A percentile compares a stretch with the other conserved stretches of the same genome.
Evolutionary conservation across 768 basidiomycete genomes (phyloP).

Genomic region (Tylopilus felleus): DNA sequence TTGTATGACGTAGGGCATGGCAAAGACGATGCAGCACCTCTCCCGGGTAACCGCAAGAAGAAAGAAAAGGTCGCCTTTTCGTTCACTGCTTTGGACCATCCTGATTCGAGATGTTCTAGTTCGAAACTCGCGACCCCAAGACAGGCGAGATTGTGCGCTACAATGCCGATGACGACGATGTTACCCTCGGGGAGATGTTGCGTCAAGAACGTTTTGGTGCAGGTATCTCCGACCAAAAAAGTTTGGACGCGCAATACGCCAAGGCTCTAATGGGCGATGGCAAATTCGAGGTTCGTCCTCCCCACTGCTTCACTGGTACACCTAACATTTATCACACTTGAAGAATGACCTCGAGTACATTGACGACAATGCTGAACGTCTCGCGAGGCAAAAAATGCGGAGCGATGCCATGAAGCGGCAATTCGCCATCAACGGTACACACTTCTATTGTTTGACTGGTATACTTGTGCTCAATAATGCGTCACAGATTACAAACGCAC

Average conservation of each 20-base stretch:
- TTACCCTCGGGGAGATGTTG: slow-evolving; percentile 86
- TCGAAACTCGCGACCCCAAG: slow-evolving; percentile 86
- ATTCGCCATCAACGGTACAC: slow-evolving; percentile 89
- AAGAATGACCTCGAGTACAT: slow-evolving; percentile 91
- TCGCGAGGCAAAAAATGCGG: slow-evolving; percentile 93
- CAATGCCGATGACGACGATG: slow-evolving; percentile 87
- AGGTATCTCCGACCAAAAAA: slow-evolving; percentile 87
- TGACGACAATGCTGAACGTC: slow-evolving; percentile 92
- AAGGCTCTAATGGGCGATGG: slow-evolving; percentile 83
- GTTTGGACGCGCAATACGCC: slow-evolving; percentile 88
- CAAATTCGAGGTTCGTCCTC: slow-evolving; percentile 67
- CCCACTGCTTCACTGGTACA: not conserved
- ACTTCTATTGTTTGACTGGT: not conserved
- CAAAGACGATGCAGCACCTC: slow-evolving; percentile 48
- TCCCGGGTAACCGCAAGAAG: slow-evolving; percentile 74
- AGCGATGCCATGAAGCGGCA: slow-evolving; percentile 94
- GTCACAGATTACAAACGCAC: slow-evolving; percentile 87
- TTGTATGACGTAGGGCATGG: slow-evolving; percentile 90
- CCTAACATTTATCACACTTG: not conserved
- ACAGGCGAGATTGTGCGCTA: slow-evolving; percentile 87
- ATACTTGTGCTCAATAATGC: not conserved
- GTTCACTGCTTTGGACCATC: not conserved
- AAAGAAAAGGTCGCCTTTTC: slow-evolving; percentile 56
- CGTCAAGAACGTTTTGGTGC: slow-evolving; percentile 90
- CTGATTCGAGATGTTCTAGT: slow-evolving; percentile 36